phyloP scores from a whole-genome alignment of 1,284 basidiomycete species.

The Boletellus deceptivus region DNA sequence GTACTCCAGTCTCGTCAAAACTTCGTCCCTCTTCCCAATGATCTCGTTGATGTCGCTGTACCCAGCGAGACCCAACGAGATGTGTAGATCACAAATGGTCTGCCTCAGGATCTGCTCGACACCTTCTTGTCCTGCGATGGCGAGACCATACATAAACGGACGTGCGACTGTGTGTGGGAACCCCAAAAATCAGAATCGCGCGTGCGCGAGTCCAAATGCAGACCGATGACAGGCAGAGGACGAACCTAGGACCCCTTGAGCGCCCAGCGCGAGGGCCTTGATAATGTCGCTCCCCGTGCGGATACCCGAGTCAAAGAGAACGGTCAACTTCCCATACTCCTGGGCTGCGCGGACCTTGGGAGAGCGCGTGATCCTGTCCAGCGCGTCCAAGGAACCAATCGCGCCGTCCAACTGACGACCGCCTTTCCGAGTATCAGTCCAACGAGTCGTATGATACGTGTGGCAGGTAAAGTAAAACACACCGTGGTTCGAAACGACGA shows the following conservation, averaged over 20 bases:
- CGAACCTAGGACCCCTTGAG: constrained; percentile 63
- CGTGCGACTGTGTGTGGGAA: constrained; percentile 44
- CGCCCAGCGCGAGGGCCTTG: constrained; percentile 72
- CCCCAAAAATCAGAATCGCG: not conserved
- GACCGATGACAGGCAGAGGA: constrained; percentile 9
- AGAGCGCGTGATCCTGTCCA: constrained; percentile 61
- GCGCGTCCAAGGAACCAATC: constrained; percentile 70
- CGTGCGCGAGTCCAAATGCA: not conserved
- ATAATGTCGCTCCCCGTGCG: constrained; percentile 75
- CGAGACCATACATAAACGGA: constrained; percentile 61
- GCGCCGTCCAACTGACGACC: constrained; percentile 83
- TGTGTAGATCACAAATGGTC: constrained; percentile 62
- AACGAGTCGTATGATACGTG: not conserved
- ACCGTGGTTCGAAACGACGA: constrained; percentile 85
- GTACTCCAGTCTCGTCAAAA: constrained; percentile 20
- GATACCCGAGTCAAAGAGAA: constrained; percentile 82
- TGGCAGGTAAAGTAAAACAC: constrained; percentile 1
- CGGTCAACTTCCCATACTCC: constrained; percentile 55
- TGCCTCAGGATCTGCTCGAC: constrained; percentile 63
- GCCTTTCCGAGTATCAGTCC: constrained; percentile 38
- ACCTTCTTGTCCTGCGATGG: constrained; percentile 61
- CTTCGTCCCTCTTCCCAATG: constrained; percentile 45
- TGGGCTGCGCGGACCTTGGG: constrained; percentile 60
- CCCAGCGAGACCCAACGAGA: constrained; percentile 36
- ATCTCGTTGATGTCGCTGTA: constrained; percentile 20